Evolutionary conservation across 2,329 filamentous ascomycete species (phyloP).

Genomic region (Leptoxyphium fumago): DNA sequence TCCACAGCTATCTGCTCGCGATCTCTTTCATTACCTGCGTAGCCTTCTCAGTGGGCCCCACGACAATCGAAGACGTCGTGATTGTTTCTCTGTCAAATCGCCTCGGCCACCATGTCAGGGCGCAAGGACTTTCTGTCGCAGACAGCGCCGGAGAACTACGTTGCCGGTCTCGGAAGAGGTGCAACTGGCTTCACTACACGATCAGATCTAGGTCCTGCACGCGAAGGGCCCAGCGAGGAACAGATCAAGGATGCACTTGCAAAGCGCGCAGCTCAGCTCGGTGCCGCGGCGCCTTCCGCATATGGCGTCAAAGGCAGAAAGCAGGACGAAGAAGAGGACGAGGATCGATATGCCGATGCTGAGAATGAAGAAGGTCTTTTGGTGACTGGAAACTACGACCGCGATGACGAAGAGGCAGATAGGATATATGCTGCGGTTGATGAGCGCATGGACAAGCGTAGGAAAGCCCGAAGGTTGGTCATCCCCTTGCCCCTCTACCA

Average conservation of each 20-base stretch:
- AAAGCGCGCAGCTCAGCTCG: constrained; percentile 76
- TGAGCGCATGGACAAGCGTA: constrained; percentile 86
- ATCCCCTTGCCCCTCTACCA: constrained; percentile 8
- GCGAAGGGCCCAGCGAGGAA: constrained; percentile 90
- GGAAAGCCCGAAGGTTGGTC: constrained; percentile 76
- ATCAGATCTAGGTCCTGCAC: constrained; percentile 86
- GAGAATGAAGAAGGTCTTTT: constrained; percentile 96
- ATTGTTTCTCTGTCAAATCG: not conserved
- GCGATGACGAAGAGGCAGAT: constrained; percentile 95
- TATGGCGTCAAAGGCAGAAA: constrained; percentile 57
- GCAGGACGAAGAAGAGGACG: constrained; percentile 59
- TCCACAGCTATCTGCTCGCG: too few relatives aligned
- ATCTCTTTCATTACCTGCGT: too few relatives aligned
- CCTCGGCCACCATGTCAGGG: constrained; percentile 35
- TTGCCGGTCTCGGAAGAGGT: constrained; percentile 91
- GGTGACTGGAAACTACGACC: constrained; percentile 87
- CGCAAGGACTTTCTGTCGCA: constrained; percentile 81
- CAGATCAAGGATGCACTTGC: constrained; percentile 97
- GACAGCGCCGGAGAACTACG: constrained; percentile 49
- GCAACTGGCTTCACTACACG: constrained; percentile 96
- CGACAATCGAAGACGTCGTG: too few relatives aligned
- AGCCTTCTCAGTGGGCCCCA: too few relatives aligned
- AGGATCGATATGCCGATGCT: constrained; percentile 81
- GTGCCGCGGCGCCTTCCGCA: constrained; percentile 53
- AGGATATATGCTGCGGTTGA: constrained; percentile 91